Conservation (phyloP, 108 stramenopile species). For the Cyclotella distinguenda region DNA sequence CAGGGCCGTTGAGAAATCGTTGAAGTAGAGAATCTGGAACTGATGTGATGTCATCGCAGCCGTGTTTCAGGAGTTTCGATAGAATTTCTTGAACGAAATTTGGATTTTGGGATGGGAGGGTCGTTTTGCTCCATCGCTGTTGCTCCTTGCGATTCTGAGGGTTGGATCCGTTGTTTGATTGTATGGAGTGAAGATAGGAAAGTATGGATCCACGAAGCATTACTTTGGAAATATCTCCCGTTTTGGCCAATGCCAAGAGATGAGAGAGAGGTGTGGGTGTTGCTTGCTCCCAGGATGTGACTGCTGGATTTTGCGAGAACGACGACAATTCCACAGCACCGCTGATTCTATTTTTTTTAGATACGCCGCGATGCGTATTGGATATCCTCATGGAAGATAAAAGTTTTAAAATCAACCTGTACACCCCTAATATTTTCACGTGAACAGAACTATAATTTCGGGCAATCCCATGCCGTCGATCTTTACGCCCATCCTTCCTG, state of each 20-base stretch:
- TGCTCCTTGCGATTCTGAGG: not conserved
- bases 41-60: slow-evolving; percentile 60
- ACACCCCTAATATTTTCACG: too few relatives aligned
- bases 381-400: too few relatives aligned
- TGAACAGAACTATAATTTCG: too few relatives aligned
- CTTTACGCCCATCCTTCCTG: too few relatives aligned
- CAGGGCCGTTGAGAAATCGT: slow-evolving; percentile 52
- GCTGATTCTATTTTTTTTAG: too few relatives aligned
- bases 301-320: too few relatives aligned
- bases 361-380: too few relatives aligned
- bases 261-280: slow-evolving; percentile 29
- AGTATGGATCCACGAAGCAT: slow-evolving; percentile 31
- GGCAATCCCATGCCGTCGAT: too few relatives aligned
- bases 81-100: slow-evolving; percentile 53
- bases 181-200: slow-evolving; percentile 21
- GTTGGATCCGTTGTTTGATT: not conserved
- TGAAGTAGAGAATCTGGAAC: slow-evolving; percentile 57
- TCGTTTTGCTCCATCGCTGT: slow-evolving; percentile 61
- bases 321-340: too few relatives aligned
- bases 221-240: slow-evolving; percentile 28
- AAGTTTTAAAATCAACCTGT: too few relatives aligned
- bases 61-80: slow-evolving; percentile 44
- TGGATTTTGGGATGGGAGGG: slow-evolving; percentile 57
- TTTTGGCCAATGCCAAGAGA: slow-evolving; percentile 30
- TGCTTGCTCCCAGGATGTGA: slow-evolving; percentile 9